Evolutionary conservation across 208 protist genomes (phyloP).

Genomic region (Trypanosomatidae sp.): DNA sequence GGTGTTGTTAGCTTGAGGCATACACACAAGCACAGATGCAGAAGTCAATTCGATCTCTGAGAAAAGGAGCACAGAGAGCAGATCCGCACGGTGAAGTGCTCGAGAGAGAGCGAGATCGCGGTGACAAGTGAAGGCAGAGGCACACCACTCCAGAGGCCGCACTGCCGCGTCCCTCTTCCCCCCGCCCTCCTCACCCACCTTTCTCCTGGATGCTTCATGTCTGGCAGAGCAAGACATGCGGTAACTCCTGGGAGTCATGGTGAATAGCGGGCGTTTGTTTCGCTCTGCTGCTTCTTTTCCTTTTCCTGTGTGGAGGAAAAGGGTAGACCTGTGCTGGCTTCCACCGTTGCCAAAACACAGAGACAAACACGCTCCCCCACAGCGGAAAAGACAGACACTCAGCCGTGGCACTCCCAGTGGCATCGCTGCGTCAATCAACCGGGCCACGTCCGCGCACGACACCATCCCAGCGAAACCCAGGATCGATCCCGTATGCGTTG

Average conservation of each 20-base stretch:
- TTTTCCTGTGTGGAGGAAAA: not conserved
- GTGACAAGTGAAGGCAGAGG: not conserved
- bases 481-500: conserved; percentile 29
- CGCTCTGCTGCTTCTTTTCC: too few relatives aligned
- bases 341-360: not conserved
- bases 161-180: not conserved
- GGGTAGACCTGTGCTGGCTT: not conserved
- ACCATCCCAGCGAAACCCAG: conserved; percentile 88
- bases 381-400: not conserved
- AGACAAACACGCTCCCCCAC: not conserved
- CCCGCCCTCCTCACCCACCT: not conserved
- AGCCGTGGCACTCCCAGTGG: not conserved
- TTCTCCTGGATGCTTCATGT: too few relatives aligned
- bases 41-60: not conserved
- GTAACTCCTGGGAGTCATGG: not conserved
- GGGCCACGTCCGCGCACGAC: conserved; percentile 68
- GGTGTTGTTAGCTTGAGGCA: not conserved
- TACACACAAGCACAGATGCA: not conserved
- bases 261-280: not conserved
- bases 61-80: not conserved
- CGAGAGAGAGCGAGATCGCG: not conserved
- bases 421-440: conserved; percentile 5
- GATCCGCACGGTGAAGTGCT: not conserved
- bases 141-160: not conserved
- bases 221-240: not conserved